phyloP scores from a whole-genome alignment of 2,329 filamentous ascomycete genomes.

The Curvularia verruculosa region DNA sequence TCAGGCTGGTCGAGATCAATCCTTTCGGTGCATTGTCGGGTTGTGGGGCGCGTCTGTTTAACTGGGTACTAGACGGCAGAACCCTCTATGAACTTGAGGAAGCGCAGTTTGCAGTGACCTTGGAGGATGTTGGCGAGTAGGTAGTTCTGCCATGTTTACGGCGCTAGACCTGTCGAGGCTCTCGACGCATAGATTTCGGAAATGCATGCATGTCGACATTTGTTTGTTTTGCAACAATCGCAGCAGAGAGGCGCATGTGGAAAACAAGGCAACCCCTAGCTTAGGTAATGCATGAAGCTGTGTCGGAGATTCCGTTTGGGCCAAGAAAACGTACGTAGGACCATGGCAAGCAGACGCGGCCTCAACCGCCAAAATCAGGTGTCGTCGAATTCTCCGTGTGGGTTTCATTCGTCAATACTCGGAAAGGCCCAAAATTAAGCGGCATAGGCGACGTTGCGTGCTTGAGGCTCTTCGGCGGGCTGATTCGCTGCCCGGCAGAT shows the following conservation, averaged over 20 bases:
- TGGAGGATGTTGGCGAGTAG: conserved; percentile 4
- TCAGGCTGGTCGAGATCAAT: conserved; percentile 54
- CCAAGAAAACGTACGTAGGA: background rate
- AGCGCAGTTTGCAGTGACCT: conserved; percentile 10
- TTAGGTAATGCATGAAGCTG: background rate
- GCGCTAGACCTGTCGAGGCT: background rate
- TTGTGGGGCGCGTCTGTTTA: conserved; percentile 56
- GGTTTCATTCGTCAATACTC: background rate
- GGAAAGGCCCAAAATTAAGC: background rate
- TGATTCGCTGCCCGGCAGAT: background rate
- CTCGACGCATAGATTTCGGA: background rate
- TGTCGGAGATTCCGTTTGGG: background rate
- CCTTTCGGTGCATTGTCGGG: conserved; percentile 53
- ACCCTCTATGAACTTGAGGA: conserved; percentile 47
- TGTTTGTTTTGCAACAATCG: background rate
- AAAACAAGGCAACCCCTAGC: background rate
- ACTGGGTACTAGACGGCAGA: conserved; percentile 52
- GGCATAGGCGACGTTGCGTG: background rate
- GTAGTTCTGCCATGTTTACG: background rate
- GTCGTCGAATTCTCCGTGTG: background rate
- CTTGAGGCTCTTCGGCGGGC: background rate
- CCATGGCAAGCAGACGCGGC: background rate
- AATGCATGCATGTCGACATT: background rate
- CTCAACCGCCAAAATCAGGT: background rate
- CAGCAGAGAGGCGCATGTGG: background rate